Evolutionary conservation across 2,329 filamentous ascomycete species (phyloP), one percentile per base, ranked within the genome.

Genomic region (Ceratocystis ficicola): DNA sequence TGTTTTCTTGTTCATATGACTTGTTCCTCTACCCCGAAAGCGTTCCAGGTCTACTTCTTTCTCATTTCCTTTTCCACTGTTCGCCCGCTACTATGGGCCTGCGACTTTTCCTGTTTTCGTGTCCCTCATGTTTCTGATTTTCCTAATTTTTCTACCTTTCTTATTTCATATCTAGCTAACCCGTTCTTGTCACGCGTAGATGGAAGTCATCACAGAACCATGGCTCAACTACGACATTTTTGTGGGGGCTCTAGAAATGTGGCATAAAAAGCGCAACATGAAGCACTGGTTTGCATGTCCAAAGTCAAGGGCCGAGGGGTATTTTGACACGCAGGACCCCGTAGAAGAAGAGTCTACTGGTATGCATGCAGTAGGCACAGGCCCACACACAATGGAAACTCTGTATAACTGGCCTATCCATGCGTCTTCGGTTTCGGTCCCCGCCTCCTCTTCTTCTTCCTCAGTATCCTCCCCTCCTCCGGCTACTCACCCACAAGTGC

Each of bases 191-290:
- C 44, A n/a, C 17, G 17, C n/a, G 12, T 48, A 59, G 25, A 65
- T 52, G 44, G 36, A 65, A 30, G 36, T 59, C 6, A 65, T 65
- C 8, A 41, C n/a, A 3, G 41, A 60, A 25, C 36, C 36, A 30
- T 65, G 63, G 63, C 48, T 65, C 36, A 57, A 20, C 3, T 59
- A 59, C 8, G 50, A 59, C 20, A 46, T 61, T 6, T 65, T 65
- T 30, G 32, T 65, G 22, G 63, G 50, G 7, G 63, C 46, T 30
- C 63, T 65, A 41, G 52, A 60, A 10, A 57, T 41, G 12, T 65
- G 63, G 63, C 63, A 65, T 10, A 46, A 48, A 25, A 17, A 8
- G 12, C 62, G 62, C 25, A 36, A 36, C 28, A 63, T 63, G 44
- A 32, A n/a, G 32, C 62, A 63, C 17, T 63, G 44, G 25, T 63